These are phyloP conservation scores for Diatrype stigma DNA, from an alignment of 2,329 filamentous ascomycete species.

Conservation along the genomic window DNA sequence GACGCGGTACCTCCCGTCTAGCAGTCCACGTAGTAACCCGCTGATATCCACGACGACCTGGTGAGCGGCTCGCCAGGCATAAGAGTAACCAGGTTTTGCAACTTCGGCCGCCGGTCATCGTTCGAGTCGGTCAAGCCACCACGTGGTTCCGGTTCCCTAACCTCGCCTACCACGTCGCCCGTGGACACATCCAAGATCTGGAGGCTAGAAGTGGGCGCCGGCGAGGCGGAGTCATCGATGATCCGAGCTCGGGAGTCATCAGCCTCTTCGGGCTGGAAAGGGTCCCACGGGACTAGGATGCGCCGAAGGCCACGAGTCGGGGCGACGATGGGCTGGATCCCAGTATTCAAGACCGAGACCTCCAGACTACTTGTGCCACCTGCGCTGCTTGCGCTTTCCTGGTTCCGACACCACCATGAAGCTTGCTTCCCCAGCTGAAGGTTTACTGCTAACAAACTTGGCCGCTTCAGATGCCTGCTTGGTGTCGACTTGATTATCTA, in stretches of 20 bases:
- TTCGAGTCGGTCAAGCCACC: not conserved
- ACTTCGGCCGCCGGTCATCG: not conserved
- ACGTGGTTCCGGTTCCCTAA: slow-evolving; percentile 1
- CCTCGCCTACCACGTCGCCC: not conserved
- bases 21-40: slow-evolving; percentile 3
- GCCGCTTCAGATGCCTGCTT: slow-evolving; percentile 1
- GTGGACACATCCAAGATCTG: slow-evolving; percentile 3
- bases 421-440: slow-evolving; percentile 5
- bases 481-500: not conserved
- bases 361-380: not conserved
- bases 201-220: not conserved
- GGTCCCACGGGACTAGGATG: slow-evolving; percentile 6
- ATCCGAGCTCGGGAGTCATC: not conserved
- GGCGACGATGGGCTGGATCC: slow-evolving; percentile 1
- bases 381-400: not conserved
- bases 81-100: slow-evolving; percentile 5
- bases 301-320: slow-evolving; percentile 7
- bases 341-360: slow-evolving; percentile 4
- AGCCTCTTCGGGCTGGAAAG: slow-evolving; percentile 1
- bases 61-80: slow-evolving; percentile 3
- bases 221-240: slow-evolving; percentile 1
- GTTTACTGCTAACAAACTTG: slow-evolving; percentile 7
- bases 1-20: slow-evolving; percentile 6
- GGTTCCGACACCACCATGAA: slow-evolving; percentile 6
- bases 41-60: slow-evolving; percentile 5